Evolutionary conservation across 2,329 filamentous ascomycete genomes (phyloP), one percentile per base, ranked within the genome.

Genomic region (Sarocladium strictum): DNA sequence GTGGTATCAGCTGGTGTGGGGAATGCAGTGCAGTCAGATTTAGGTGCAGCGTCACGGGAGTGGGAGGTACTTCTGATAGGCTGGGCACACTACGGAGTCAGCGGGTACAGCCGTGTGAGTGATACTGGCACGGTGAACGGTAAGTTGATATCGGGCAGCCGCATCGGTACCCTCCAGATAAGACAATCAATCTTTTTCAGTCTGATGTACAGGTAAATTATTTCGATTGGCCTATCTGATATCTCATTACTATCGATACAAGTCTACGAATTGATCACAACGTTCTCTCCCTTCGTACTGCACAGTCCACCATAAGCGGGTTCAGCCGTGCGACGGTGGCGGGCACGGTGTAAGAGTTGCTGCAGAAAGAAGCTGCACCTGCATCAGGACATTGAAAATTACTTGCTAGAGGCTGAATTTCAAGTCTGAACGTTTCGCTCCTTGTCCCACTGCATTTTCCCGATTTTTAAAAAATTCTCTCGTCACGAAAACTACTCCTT

Each of bases 1-100:
- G 17, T 19, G 3, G 47, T 21, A 52, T 33, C 41, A 55, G 55
- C 53, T 45, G 57, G 55, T 59, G 56, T 53, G 54, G 56, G 54
- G 53, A 57, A 50, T n/a, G 21, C 19, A 21, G 19, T 37, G 43
- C 19, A 19, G 54, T 9, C 26, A n/a, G 4, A 37, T 41, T 19
- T 40, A 45, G n/a, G 29, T 17, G 32, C 9, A 7, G 10, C 7
- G 14, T 6, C 17, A 43, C 7, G 23, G 14, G 33, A 23, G 49
- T 41, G 19, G 23, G 14, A 41, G 33, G 49, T 41, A 27, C 49
- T 26, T 11, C 23, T 32, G 21, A 14, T 19, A 27, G 29, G 26
- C 14, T 24, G 47, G 15, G 43, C 49, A 29, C n/a, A 38, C 43
- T 35, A 21, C 38, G 35, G 55, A 19, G 40, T n/a, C 17, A 47